Evolutionary conservation across 1,284 basidiomycete genomes (phyloP).

Genomic region (Vanrija sp.): DNA sequence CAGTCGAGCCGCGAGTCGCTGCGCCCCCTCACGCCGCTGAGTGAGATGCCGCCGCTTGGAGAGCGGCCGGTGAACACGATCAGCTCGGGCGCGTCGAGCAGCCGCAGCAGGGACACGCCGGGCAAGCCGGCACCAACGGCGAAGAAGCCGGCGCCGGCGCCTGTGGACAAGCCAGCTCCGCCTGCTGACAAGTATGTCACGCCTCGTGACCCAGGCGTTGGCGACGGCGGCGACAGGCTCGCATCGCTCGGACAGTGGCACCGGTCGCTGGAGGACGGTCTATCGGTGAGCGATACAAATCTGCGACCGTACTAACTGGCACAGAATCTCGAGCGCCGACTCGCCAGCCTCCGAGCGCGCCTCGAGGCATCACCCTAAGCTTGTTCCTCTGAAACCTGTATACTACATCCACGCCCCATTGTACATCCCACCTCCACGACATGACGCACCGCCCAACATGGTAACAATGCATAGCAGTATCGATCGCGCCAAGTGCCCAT

Average conservation of each 20-base stretch:
- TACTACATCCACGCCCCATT: background rate
- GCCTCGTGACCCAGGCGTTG: background rate
- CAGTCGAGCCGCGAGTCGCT: too few relatives aligned
- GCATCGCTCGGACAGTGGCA: slow-evolving; percentile 10
- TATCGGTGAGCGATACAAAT: slow-evolving; percentile 4
- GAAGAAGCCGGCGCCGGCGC: too few relatives aligned
- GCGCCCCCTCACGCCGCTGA: too few relatives aligned
- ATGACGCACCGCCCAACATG: slow-evolving; percentile 2
- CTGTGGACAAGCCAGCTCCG: background rate
- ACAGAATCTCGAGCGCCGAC: slow-evolving; percentile 8
- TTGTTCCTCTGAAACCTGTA: background rate
- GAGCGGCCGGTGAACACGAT: too few relatives aligned
- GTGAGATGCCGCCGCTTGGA: too few relatives aligned
- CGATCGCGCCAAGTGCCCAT: background rate
- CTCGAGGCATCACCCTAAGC: background rate
- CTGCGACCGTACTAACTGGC: background rate
- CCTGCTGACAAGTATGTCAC: background rate
- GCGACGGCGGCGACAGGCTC: background rate
- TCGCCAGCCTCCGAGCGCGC: slow-evolving; percentile 2
- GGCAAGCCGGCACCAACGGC: too few relatives aligned
- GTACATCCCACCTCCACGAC: background rate
- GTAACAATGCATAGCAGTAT: slow-evolving; percentile 12
- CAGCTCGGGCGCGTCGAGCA: too few relatives aligned
- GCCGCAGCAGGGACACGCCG: too few relatives aligned
- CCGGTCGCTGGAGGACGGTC: slow-evolving; percentile 5